Conservation (phyloP, 768 basidiomycete species). For the Lenzites betulinus region DNA sequence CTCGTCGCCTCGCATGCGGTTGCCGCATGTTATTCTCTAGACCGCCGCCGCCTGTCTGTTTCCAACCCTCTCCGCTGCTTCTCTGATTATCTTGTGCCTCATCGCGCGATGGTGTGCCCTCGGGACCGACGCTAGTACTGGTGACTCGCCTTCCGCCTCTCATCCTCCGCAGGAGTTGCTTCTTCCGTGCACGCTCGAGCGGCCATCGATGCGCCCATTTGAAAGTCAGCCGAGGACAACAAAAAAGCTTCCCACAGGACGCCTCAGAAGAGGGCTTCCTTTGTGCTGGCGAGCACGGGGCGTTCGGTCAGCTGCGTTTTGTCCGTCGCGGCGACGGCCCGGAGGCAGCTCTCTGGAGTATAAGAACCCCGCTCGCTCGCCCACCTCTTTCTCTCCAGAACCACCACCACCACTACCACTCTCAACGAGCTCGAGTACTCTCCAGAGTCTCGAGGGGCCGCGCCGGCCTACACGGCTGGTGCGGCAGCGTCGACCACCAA, state of each 20-base stretch:
- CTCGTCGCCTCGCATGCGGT: background rate
- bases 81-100: constrained; percentile 5
- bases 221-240: constrained; percentile 10
- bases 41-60: background rate
- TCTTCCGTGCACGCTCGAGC: constrained; percentile 1
- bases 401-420: constrained; percentile 4
- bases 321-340: background rate
- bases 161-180: background rate
- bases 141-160: background rate
- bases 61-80: constrained; percentile 1
- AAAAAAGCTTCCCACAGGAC: background rate
- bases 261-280: background rate
- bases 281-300: background rate
- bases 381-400: constrained; percentile 3
- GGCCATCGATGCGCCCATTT: constrained; percentile 16
- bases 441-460: constrained; percentile 2
- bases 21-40: background rate
- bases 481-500: background rate
- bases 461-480: background rate
- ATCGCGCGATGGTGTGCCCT: background rate
- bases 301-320: background rate
- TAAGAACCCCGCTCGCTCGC: background rate
- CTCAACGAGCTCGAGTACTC: background rate
- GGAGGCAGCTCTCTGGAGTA: background rate
- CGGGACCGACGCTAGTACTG: too few relatives aligned